phyloP scores from a whole-genome alignment of 2,329 filamentous ascomycete genomes.

The Cladosporium sphaerospermum region DNA sequence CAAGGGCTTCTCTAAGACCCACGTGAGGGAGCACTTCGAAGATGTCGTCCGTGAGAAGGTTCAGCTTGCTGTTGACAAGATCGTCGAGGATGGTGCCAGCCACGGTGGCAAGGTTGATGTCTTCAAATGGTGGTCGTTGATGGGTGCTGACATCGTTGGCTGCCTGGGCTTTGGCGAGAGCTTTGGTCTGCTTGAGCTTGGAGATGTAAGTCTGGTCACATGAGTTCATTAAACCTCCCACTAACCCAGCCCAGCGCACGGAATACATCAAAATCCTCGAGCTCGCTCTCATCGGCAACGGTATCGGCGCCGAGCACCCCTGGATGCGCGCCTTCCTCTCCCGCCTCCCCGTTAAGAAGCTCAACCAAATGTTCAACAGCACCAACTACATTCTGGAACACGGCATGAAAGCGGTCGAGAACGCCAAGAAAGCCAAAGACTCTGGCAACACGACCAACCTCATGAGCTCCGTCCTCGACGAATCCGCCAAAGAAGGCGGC shows the following conservation, averaged over 20 bases:
- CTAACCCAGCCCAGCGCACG: slow-evolving; percentile 14
- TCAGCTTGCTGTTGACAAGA: slow-evolving; percentile 28
- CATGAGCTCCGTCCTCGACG: slow-evolving; percentile 18
- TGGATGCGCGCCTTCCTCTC: slow-evolving; percentile 21
- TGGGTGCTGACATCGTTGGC: slow-evolving; percentile 14
- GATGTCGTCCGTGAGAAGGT: slow-evolving; percentile 29
- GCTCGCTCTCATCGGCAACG: slow-evolving; percentile 25
- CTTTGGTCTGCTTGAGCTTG: slow-evolving; percentile 13
- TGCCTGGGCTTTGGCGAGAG: slow-evolving; percentile 15
- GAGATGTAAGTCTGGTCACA: slow-evolving; percentile 14
- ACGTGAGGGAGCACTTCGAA: slow-evolving; percentile 34
- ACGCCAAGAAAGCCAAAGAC: slow-evolving; percentile 16
- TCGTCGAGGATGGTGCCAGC: slow-evolving; percentile 23
- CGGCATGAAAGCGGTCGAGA: slow-evolving; percentile 22
- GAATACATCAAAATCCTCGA: slow-evolving; percentile 30
- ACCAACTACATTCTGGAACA: slow-evolving; percentile 19
- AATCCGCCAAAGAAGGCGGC: slow-evolving; percentile 24
- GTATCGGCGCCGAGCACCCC: slow-evolving; percentile 30
- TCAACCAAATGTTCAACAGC: slow-evolving; percentile 19
- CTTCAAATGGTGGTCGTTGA: slow-evolving; percentile 33
- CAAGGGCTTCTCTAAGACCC: slow-evolving; percentile 31
- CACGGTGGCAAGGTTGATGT: slow-evolving; percentile 33
- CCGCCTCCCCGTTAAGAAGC: slow-evolving; percentile 19
- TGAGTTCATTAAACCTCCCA: slow-evolving; percentile 32
- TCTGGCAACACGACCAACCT: slow-evolving; percentile 22